Base-by-base conservation (phyloP, 805 yeast genomes). In the Ogataea methylovora region DNA sequence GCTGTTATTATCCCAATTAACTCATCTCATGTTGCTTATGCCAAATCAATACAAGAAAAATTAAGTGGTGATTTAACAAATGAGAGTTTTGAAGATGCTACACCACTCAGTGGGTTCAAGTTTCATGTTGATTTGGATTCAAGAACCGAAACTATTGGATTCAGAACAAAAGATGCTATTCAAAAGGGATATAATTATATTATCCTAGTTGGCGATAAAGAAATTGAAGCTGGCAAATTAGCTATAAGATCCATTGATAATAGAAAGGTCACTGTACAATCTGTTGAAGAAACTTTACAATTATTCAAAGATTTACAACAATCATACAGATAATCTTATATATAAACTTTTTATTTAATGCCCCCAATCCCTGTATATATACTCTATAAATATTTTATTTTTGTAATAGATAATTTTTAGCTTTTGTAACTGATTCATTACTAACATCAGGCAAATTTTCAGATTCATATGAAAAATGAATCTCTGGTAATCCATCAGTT, bases 141-240 rank as follows among this genome's bases (percentile, higher is more conserved):
- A 4, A 73, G 94, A 45, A 68, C 68, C 7, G 94, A 83, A 44
- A 80, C 97, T 1, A 74, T 90, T 20, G 88, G 94, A 0, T 71
- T 67, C 34, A 70, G 95, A 47, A 78, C 87, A 33, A 82, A 83
- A 48, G 92, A 85, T 35, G 92, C 94, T 2, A 65, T 81, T 11
- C 52, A 57, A 36, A 77, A 77, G 45, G 86, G 90, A 1, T 87
- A 83, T 53, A 79, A 82, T 8, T 92, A 74, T 49, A 71, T 90
- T 30, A 62, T 86, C n/a, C 73, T 88, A 58, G 70, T 92, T 27
- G 98, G 98, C 19, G 95, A 87, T 45, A 74, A 75, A 43, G 98
- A 92, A 55, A 62, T 82, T 7, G 73, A 68, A 32, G 56, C 58
- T 24, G 73, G 73, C 0, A 71, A 72, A 1, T 61, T 79, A 13